Base-by-base conservation (phyloP, 257 asterid genomes). In the Forsythia suspensa region DNA sequence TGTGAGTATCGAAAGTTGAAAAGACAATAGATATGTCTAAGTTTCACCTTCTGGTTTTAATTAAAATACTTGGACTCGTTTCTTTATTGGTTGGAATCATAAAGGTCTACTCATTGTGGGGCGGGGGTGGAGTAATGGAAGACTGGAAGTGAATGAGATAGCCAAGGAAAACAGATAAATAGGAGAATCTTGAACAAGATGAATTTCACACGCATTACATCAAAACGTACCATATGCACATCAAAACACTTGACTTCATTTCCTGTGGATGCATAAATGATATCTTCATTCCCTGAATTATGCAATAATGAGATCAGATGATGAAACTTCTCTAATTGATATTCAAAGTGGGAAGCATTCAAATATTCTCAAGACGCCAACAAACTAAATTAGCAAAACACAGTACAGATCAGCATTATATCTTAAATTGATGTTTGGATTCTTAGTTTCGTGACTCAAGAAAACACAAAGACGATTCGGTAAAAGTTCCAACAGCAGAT, bases 201-300 rank as follows among this genome's bases (percentile, higher is more conserved):
- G 34, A 57, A 57, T 57, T n/a, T 57, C 34, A 57, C n/a, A n/a
- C 4, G 70, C 74, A n/a, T 40, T 39, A 70, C 67, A 65, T 7
- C 8, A 48, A 51, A 70, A 65, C 81, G 69, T 90, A 96, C 98
- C 96, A 91, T 80, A 70, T 84, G 88, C 84, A 96, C 80, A 81
- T 96, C 97, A 77, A 88, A 91, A 81, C 91, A 87, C 69, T 92
- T 90, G 84, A 92, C 87, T 85, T 88, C 97, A 82, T 84, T 91
- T 80, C 90, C 99, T 38, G 86, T 68, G 46, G 97, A 91, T 46
- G 82, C 87, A 84, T 88, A 94, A 20, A 96, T 75, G 80, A 85
- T 72, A 85, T 94, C 96, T 82, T 96, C 99, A 85, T 87, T 92
- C 74, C 96, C 99, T 96, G 94, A 83, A 84, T 71, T 69, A 72